These are phyloP conservation scores for Penicillium sp. DNA, from an alignment of 2,329 filamentous ascomycete species.

Conservation along the genomic window DNA sequence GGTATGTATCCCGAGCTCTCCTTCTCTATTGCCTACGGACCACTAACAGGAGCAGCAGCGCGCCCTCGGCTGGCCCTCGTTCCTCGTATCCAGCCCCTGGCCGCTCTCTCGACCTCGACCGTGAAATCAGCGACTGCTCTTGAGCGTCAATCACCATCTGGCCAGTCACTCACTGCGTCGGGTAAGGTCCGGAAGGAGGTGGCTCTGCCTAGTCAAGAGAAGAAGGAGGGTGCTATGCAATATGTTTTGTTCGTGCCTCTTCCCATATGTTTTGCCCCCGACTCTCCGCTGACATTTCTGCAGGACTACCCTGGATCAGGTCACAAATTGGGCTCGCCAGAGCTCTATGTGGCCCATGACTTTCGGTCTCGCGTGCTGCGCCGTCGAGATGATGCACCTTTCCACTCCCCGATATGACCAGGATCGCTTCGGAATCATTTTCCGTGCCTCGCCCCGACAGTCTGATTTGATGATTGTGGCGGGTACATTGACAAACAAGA, in stretches of 20 bases:
- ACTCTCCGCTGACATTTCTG: constrained; percentile 7
- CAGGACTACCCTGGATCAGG: constrained; percentile 57
- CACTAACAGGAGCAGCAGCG: constrained; percentile 25
- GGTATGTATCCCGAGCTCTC: constrained; percentile 19
- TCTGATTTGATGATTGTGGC: constrained; percentile 90
- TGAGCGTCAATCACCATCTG: constrained; percentile 32
- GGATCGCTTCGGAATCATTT: constrained; percentile 81
- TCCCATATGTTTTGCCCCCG: not conserved
- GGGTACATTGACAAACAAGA: constrained; percentile 87
- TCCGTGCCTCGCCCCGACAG: constrained; percentile 78
- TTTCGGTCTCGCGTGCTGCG: constrained; percentile 85
- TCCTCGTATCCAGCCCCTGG: constrained; percentile 35
- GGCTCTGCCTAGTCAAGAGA: constrained; percentile 48
- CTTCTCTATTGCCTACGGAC: constrained; percentile 1
- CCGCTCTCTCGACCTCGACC: constrained; percentile 42
- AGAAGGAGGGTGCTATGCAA: constrained; percentile 50
- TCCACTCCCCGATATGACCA: constrained; percentile 88
- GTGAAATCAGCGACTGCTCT: constrained; percentile 42
- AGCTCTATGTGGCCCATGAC: constrained; percentile 89
- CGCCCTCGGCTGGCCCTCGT: constrained; percentile 27
- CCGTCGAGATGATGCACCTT: constrained; percentile 91
- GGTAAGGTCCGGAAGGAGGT: constrained; percentile 47
- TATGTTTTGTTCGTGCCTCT: constrained; percentile 44
- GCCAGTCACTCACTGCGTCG: constrained; percentile 37
- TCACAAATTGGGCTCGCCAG: constrained; percentile 84